phyloP scores from a whole-genome alignment of 345 rosid genomes.

The Gossypium australe region DNA sequence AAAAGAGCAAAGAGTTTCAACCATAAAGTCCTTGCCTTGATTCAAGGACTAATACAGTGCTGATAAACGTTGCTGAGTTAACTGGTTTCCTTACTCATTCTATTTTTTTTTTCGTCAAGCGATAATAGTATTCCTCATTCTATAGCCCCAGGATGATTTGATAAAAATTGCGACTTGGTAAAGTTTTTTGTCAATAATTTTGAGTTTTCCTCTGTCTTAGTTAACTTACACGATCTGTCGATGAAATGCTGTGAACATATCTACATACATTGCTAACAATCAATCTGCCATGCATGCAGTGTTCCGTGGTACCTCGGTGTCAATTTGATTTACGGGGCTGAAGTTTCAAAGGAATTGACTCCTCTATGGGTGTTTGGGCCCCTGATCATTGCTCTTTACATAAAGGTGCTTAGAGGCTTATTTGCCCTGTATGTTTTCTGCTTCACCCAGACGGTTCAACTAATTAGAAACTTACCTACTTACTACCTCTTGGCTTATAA shows the following conservation, averaged over 20 bases:
- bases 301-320: conserved; percentile 60
- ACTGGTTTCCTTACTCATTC: background rate
- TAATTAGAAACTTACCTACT: conserved; percentile 50
- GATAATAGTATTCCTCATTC: background rate
- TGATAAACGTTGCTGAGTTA: background rate
- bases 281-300: conserved; percentile 37
- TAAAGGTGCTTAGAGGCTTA: conserved; percentile 64
- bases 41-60: background rate
- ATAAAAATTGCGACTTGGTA: background rate
- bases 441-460: conserved; percentile 56
- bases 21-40: background rate
- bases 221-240: background rate
- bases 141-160: background rate
- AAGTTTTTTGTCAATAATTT: background rate
- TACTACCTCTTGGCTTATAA: conserved; percentile 43
- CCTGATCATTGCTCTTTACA: conserved; percentile 50
- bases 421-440: conserved; percentile 63
- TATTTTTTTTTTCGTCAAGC: background rate
- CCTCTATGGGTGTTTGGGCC: conserved; percentile 91
- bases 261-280: conserved; percentile 12
- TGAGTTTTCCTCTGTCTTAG: background rate
- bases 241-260: background rate
- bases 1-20: background rate
- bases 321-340: conserved; percentile 54
- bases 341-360: conserved; percentile 73